A percentile compares a stretch with the other conserved stretches of the same genome.
Evolutionary conservation across 1,139 yeast species (phyloP).

Genomic region (Yamadazyma triangularis): DNA sequence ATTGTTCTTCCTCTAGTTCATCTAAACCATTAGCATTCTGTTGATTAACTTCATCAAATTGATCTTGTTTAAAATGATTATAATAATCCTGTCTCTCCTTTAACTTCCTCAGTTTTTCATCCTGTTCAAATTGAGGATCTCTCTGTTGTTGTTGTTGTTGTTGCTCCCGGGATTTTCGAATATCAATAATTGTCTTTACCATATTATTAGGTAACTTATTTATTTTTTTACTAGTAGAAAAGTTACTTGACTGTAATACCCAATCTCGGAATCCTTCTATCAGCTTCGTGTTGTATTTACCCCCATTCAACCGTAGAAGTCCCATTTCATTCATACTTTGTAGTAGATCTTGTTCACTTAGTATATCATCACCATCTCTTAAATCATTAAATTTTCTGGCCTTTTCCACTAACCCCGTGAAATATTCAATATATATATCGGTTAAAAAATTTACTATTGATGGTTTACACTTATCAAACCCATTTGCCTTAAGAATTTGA

Average conservation of each 20-base stretch:
- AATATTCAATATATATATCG: constrained; percentile 56
- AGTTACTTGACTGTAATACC: constrained; percentile 26
- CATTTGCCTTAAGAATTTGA: constrained; percentile 64
- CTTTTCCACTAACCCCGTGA: constrained; percentile 42
- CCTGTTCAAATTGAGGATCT: constrained; percentile 22
- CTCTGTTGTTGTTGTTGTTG: constrained; percentile 5
- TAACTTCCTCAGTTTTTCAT: constrained; percentile 18
- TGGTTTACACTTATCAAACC: constrained; percentile 69
- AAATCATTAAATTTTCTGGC: constrained; percentile 23
- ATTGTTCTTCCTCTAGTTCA: constrained; percentile 26
- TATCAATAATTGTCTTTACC: constrained; percentile 34
- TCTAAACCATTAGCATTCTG: constrained; percentile 21
- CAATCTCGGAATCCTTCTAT: constrained; percentile 35
- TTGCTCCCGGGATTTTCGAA: constrained; percentile 27
- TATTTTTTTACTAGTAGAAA: constrained; percentile 20
- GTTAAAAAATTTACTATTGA: constrained; percentile 57
- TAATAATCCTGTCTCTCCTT: constrained; percentile 36
- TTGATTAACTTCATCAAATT: constrained; percentile 9
- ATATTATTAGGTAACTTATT: constrained; percentile 30
- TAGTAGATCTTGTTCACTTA: constrained; percentile 54
- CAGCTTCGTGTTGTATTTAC: constrained; percentile 33
- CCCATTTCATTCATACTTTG: constrained; percentile 57
- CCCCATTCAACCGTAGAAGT: constrained; percentile 22
- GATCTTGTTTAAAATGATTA: constrained; percentile 26
- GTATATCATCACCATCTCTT: constrained; percentile 14